Conservation (phyloP, 2,329 filamentous ascomycete species). For the Paecilomyces niveus region DNA sequence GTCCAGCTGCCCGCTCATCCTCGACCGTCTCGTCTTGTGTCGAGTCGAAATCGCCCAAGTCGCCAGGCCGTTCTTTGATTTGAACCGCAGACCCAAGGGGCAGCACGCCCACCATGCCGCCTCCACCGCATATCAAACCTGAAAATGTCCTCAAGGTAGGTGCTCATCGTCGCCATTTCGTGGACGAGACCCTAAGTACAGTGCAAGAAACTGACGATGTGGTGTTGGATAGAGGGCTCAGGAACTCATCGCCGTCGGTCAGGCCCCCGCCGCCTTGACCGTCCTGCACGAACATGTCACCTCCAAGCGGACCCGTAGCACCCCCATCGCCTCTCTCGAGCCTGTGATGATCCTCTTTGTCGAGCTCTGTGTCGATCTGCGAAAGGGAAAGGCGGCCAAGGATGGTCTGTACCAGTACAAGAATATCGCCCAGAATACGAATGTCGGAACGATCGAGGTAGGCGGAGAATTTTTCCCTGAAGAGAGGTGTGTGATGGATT, state of each 20-base stretch:
- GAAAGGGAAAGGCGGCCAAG: conserved; percentile 97
- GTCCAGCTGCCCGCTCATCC: conserved; percentile 20
- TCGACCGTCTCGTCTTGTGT: background rate
- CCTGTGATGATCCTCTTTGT: conserved; percentile 98
- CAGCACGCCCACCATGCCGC: conserved; percentile 63
- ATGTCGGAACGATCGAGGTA: conserved; percentile 95
- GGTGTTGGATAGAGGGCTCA: conserved; percentile 62
- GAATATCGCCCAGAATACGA: conserved; percentile 98
- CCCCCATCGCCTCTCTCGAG: conserved; percentile 90
- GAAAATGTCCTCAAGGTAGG: conserved; percentile 91
- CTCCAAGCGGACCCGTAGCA: conserved; percentile 95
- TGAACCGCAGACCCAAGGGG: conserved; percentile 18
- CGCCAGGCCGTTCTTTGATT: conserved; percentile 1
- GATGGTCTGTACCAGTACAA: conserved; percentile 99
- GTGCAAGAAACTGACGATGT: conserved; percentile 7
- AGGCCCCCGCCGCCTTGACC: conserved; percentile 83
- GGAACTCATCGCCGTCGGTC: conserved; percentile 96
- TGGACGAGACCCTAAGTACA: conserved; percentile 2
- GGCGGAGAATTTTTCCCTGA: conserved; percentile 8
- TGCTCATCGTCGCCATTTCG: conserved; percentile 6
- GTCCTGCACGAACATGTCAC: conserved; percentile 99
- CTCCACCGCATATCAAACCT: conserved; percentile 92
- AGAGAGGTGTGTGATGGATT: background rate
- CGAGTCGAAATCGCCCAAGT: conserved; percentile 1
- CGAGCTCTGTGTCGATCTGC: conserved; percentile 91